Conservation (phyloP, 176 grass and related monocot species). For the Aegilops speltoides region DNA sequence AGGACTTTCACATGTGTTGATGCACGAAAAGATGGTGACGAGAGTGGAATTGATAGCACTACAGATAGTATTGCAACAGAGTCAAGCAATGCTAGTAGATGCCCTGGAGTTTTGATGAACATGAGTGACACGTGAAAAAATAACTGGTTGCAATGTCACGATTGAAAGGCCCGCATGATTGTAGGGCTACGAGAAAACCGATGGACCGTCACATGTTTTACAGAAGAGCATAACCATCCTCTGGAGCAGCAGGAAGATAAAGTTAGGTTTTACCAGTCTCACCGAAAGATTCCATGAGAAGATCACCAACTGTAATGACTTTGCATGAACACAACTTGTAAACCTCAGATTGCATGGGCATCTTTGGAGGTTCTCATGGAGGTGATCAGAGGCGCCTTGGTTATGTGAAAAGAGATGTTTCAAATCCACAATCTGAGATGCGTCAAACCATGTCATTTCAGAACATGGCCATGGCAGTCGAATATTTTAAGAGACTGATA, state of each 20-base stretch:
- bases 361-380: background rate
- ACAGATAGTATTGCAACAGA: background rate
- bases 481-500: too few species aligned
- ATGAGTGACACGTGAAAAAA: too few species aligned
- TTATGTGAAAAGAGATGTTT: background rate
- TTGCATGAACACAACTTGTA: background rate
- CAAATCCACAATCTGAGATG: background rate
- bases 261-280: background rate
- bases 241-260: background rate
- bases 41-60: background rate
- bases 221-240: background rate
- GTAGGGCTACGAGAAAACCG: background rate
- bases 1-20: background rate
- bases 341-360: background rate
- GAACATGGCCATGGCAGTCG: background rate
- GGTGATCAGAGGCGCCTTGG: background rate
- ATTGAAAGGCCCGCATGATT: background rate
- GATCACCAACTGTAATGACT: background rate
- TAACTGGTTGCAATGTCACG: too few species aligned
- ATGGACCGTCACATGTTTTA: background rate
- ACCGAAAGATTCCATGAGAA: rapidly evolving
- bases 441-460: rapidly evolving
- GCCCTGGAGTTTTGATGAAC: background rate
- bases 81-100: background rate
- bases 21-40: background rate